Evolutionary conservation across 1,139 yeast genomes (phyloP).

Genomic region (Magnusiomyces clavatus): DNA sequence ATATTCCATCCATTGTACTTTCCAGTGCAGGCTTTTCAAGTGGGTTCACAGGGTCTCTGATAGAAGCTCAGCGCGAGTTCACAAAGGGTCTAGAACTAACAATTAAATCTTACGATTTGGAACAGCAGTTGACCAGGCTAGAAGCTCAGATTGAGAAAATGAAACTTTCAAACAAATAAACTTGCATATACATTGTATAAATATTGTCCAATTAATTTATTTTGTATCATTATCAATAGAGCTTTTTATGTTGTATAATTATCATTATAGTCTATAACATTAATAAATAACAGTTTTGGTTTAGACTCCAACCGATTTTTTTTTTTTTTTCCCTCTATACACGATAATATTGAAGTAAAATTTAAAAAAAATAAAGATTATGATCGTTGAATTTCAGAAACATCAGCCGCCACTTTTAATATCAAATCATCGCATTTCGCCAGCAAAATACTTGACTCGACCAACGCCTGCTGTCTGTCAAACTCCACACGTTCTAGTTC

Average conservation of each 20-base stretch:
- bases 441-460: conserved; percentile 58
- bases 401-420: conserved; percentile 49
- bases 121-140: neutral
- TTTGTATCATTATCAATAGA: neutral
- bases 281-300: conserved; percentile 1
- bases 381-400: conserved; percentile 28
- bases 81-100: neutral
- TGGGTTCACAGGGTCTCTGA: neutral
- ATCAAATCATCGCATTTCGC: conserved; percentile 65
- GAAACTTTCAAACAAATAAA: neutral
- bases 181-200: no score
- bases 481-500: conserved; percentile 58
- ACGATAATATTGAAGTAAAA: neutral
- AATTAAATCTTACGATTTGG: neutral
- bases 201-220: no score
- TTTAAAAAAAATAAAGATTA: neutral
- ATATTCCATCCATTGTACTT: neutral
- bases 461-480: conserved; percentile 49
- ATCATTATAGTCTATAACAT: neutral
- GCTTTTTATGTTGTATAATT: neutral
- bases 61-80: conserved; percentile 1
- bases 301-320: neutral
- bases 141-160: neutral
- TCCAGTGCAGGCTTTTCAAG: conserved; percentile 3
- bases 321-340: neutral